These are phyloP conservation scores for Gliomastix tumulicola DNA, from an alignment of 2,329 filamentous ascomycete species.

Conservation along the genomic window DNA sequence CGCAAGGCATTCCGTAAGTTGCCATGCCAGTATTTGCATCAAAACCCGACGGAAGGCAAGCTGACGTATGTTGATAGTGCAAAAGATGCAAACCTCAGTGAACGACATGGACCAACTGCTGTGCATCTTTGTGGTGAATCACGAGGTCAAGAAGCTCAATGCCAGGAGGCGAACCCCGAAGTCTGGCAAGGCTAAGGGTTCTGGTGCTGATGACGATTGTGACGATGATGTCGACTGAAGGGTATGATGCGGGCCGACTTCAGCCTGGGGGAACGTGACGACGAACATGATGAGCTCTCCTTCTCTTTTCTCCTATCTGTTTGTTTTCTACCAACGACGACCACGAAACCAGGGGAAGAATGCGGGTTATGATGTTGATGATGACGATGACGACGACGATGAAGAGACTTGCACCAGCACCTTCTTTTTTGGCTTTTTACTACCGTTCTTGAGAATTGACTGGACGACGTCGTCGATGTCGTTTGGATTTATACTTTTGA, in stretches of 20 bases:
- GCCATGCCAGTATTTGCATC: neutral
- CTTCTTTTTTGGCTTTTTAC: conserved; percentile 22
- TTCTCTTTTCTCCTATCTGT: conserved; percentile 4
- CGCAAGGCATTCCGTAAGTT: conserved; percentile 27
- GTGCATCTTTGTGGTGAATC: conserved; percentile 25
- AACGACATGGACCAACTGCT: conserved; percentile 23
- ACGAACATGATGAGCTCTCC: too few relatives aligned
- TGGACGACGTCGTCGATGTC: conserved; percentile 24
- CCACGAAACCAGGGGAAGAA: too few relatives aligned
- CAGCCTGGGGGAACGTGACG: neutral
- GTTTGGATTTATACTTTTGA: conserved; percentile 20
- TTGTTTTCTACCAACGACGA: conserved; percentile 2
- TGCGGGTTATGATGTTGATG: too few relatives aligned
- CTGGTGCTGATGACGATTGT: conserved; percentile 10
- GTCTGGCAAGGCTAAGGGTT: conserved; percentile 15
- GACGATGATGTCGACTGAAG: conserved; percentile 17
- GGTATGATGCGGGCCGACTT: too few relatives aligned
- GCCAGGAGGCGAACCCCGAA: conserved; percentile 21
- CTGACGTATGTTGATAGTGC: conserved; percentile 15
- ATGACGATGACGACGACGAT: too few relatives aligned
- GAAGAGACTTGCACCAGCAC: too few relatives aligned
- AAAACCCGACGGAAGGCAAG: neutral
- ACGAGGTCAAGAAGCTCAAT: conserved; percentile 31
- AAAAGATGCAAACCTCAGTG: conserved; percentile 20
- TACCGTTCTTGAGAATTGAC: conserved; percentile 20